These are phyloP conservation scores for Russula compacta DNA, from an alignment of 768 basidiomycete genomes.

Conservation along the genomic window DNA sequence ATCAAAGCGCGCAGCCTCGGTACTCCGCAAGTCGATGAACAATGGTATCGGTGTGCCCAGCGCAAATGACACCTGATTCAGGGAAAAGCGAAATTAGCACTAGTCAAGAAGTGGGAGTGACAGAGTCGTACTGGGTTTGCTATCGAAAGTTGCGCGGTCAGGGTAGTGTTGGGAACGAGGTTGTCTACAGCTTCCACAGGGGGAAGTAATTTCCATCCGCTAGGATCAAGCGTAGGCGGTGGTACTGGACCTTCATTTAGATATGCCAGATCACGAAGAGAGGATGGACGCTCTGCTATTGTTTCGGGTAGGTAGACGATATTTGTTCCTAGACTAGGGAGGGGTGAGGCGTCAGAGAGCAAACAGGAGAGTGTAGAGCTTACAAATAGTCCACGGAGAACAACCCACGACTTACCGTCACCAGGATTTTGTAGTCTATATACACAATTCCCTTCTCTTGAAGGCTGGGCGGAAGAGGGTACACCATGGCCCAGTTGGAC, in stretches of 20 bases:
- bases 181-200: conserved; percentile 1
- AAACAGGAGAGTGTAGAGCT: background rate
- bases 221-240: conserved; percentile 11
- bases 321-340: conserved; percentile 8
- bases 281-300: conserved; percentile 13
- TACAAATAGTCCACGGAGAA: conserved; percentile 15
- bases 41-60: conserved; percentile 15
- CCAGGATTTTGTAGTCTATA: conserved; percentile 18
- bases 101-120: background rate
- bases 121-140: conserved; percentile 5
- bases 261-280: conserved; percentile 18
- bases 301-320: conserved; percentile 18
- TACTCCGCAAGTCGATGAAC: background rate
- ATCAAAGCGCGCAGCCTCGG: background rate
- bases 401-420: conserved; percentile 8
- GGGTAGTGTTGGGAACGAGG: background rate
- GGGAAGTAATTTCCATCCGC: conserved; percentile 20
- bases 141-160: conserved; percentile 5
- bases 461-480: conserved; percentile 44
- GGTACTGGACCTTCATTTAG: background rate
- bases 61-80: conserved; percentile 10
- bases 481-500: conserved; percentile 28
- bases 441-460: conserved; percentile 27
- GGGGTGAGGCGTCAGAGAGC: background rate
- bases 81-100: background rate